Base-by-base conservation (phyloP, 1,139 yeast genomes). In the Sugiyamaella sp. region DNA sequence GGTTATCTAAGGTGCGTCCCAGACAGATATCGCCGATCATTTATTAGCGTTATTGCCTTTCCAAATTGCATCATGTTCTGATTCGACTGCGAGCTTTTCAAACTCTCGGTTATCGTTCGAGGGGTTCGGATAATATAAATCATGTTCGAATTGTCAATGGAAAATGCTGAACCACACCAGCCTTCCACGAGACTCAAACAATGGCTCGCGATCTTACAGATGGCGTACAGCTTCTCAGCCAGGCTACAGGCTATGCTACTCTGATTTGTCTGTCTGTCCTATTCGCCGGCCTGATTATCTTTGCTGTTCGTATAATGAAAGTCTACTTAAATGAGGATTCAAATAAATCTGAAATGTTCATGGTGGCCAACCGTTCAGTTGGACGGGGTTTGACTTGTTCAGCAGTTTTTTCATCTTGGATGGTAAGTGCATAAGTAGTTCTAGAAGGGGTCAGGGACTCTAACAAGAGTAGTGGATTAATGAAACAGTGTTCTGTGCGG, bases 341-440 rank as follows among this genome's bases (percentile, higher is more conserved):
- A 32, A 76, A 77, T 70, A 78, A 82, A 29, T 90, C 96, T 1
- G 96, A 89, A 74, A 95, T 88, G 66, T 89, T 89, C 64, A 81
- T 90, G 10, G 88, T 96, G 9, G 96, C 96, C 29, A 95, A 95
- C 57, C 79, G 96, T 69, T 76, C 86, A 3, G 91, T 89, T 38
- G 85, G 84, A 59, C 82, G 89, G 0, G 91, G 90, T 41, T 75
- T 89, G 59, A 85, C 88, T 59, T 82, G 90, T 6, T 83, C 95
- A 3, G 95, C 95, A 4, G 95, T 89, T 37, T 95, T 88, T 8
- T 83, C 90, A 21, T 84, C 93, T 8, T 89, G 96, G 96, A 88
- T 96, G 5, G 89, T 96, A 95, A 88, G 90, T 41, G 4, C 14
- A 25, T 6, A 25, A 6, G 10, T 25, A 25, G 5, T 6, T 1